Base-by-base conservation (phyloP, 371 early-diverging fungal genomes). In the Mortierella polycephala region DNA sequence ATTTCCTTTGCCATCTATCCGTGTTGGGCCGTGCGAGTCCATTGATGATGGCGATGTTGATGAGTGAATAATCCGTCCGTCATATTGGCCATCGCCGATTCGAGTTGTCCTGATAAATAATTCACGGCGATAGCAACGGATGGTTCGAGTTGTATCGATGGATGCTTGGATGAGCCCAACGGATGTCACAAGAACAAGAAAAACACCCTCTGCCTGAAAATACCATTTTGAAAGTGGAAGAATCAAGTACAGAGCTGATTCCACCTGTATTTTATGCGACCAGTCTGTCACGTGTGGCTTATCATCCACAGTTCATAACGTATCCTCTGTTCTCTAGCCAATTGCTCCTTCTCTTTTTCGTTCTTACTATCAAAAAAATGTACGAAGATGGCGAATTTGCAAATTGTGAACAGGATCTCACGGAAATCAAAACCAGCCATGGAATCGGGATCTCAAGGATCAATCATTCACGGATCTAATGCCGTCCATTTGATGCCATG, bases 151-250 rank as follows among this genome's bases (percentile, higher is more conserved):
- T 11, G n/a, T 52, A 42, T 50, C 57, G 62, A 57, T 62, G 57
- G 62, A 66, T 72, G 60, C 53, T 53, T 64, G 62, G 58, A 60
- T 69, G 50, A 62, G 54, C 57, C 30, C 30, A 30, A 30, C 4
- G 30, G 58, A 23, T 20, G 57, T 18, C 42, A 18, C 1, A 20
- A 42, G 1, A 13, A 60, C 37, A 51, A 61, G 55, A 54, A 30
- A 21, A 20, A 39, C 41, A 46, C 59, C 23, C 52, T 42, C 30
- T 54, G 14, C 55, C 30, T 53, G 50, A 41, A 40, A 65, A 65
- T 71, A 60, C 72, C 72, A 71, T 71, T 56, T 60, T 65, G 72
- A 60, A 65, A 61, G 64, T 65, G 66, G 60, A 65, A 71, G 57
- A 59, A 71, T 44, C 23, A 44, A 30, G 30, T 30, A 30, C 30